Percentiles rank a stretch among this genome's conserved stretches.
phyloP scores from a whole-genome alignment of 2,329 filamentous ascomycete species.

The Blastomyces gilchristii region DNA sequence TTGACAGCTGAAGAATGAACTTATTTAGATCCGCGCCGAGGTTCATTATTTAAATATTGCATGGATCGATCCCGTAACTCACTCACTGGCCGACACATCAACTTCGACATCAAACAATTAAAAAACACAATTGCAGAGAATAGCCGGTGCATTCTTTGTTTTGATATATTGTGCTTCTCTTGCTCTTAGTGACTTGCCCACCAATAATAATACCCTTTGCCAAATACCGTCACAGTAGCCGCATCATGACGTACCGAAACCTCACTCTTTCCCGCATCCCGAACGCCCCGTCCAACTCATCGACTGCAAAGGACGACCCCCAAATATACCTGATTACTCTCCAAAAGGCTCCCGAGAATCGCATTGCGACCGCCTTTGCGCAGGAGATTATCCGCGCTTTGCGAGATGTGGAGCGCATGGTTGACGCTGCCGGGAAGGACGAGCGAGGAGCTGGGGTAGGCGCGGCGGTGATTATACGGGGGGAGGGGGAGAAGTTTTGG shows the following conservation, averaged over 20 bases:
- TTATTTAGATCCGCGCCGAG: neutral
- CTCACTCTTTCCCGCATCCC: conserved; percentile 31
- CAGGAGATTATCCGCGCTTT: conserved; percentile 41
- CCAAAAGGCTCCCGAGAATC: conserved; percentile 42
- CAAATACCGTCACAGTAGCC: neutral
- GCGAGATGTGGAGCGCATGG: conserved; percentile 30
- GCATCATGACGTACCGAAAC: conserved; percentile 23
- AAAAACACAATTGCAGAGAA: neutral
- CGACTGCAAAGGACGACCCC: conserved; percentile 14
- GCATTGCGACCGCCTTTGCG: conserved; percentile 37
- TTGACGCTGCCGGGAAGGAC: conserved; percentile 27
- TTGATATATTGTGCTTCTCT: neutral
- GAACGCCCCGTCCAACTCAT: neutral
- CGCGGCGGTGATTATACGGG: conserved; percentile 41
- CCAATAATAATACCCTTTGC: neutral
- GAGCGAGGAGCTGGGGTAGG: conserved; percentile 14
- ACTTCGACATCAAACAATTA: neutral
- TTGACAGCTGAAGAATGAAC: neutral
- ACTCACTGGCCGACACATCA: neutral
- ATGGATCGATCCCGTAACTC: neutral
- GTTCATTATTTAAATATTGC: neutral
- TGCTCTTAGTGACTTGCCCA: neutral
- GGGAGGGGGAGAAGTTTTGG: conserved; percentile 27
- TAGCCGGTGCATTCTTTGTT: neutral
- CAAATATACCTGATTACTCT: conserved; percentile 42